Conservation (phyloP, 108 stramenopile species). For the Pelagomonas calceolata region DNA sequence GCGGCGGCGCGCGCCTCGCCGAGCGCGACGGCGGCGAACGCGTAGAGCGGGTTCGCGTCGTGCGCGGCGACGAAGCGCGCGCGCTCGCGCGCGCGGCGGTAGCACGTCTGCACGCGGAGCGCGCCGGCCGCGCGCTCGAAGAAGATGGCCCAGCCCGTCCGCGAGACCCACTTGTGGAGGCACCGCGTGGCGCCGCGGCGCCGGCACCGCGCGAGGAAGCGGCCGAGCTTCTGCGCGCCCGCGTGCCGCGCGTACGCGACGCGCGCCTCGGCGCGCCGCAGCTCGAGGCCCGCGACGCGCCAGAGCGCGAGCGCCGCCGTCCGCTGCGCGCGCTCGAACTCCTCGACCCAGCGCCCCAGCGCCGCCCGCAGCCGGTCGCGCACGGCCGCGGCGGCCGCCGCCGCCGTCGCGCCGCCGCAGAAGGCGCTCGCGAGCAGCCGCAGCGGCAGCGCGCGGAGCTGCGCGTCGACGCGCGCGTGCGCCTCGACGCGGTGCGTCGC, state of each 20-base stretch:
- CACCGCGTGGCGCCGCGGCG: no score
- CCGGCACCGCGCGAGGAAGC: conserved; percentile 5
- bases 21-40: not conserved
- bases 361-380: not conserved
- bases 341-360: conserved; percentile 7
- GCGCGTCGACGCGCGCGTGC: no score
- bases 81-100: not conserved
- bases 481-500: no score
- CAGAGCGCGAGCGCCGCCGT: conserved; percentile 2
- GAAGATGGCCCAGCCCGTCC: conserved; percentile 2
- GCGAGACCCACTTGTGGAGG: not conserved
- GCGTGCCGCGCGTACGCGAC: not conserved
- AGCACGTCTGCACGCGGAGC: conserved; percentile 1
- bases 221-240: conserved; percentile 1
- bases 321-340: conserved; percentile 5
- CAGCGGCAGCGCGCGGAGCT: no score
- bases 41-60: conserved; percentile 3
- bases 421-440: no score
- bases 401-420: no score
- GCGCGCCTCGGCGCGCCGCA: not conserved
- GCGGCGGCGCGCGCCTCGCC: not conserved
- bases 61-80: not conserved
- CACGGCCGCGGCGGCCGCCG: not conserved
- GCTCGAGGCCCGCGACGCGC: not conserved
- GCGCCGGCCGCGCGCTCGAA: not conserved